Percentiles rank a stretch among this genome's conserved stretches.
Evolutionary conservation across 352 stramenopile species (phyloP).

Genomic region (Phytophthora palmivora): DNA sequence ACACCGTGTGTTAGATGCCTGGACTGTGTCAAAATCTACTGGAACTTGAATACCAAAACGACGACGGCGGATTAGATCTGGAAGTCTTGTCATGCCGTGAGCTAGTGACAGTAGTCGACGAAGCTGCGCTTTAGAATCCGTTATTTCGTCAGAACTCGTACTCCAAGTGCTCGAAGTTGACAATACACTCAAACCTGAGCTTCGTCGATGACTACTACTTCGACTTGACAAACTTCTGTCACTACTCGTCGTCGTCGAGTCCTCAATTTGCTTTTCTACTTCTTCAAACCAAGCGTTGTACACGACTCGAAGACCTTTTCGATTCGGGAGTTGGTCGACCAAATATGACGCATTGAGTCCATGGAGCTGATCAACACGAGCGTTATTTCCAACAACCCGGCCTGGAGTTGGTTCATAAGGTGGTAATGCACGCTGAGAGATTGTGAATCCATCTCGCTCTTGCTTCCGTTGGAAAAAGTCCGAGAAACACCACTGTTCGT

Average conservation of each 20-base stretch:
- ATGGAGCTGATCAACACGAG: constrained; percentile 47
- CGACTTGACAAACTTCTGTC: constrained; percentile 23
- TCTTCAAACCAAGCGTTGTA: constrained; percentile 48
- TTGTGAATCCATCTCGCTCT: constrained; percentile 39
- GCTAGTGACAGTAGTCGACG: neutral
- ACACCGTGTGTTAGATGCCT: neutral
- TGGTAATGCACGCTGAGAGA: constrained; percentile 38
- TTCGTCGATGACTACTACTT: constrained; percentile 12
- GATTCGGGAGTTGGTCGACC: constrained; percentile 43
- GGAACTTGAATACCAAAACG: neutral
- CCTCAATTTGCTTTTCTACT: neutral
- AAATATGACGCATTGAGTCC: constrained; percentile 42
- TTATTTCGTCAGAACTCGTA: neutral
- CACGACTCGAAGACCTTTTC: constrained; percentile 42
- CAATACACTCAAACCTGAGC: constrained; percentile 1
- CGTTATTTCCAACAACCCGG: constrained; percentile 24
- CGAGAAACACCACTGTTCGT: constrained; percentile 49
- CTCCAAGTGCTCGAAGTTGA: constrained; percentile 12
- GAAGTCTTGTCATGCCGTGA: neutral
- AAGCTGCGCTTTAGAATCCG: constrained; percentile 26
- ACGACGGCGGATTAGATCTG: neutral
- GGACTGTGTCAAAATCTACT: neutral
- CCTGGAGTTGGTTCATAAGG: constrained; percentile 24
- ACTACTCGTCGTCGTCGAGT: neutral
- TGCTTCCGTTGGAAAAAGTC: constrained; percentile 41